Percentiles rank a stretch among this genome's conserved stretches.
These are phyloP conservation scores for Trifolium subterraneum DNA, from an alignment of 306 rosid genomes.

Conservation along the genomic window DNA sequence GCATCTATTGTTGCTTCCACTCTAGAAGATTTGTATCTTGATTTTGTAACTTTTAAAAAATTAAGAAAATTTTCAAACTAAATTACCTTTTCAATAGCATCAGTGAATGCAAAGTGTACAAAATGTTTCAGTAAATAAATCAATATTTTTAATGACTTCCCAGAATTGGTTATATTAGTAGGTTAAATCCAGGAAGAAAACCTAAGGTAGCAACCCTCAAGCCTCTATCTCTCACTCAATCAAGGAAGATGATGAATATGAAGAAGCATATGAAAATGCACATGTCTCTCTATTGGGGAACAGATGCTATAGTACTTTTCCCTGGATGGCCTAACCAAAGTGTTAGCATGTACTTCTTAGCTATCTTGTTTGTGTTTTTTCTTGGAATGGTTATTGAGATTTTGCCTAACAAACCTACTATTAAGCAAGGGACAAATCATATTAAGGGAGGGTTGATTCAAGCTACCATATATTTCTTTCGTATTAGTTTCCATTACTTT, in stretches of 20 bases:
- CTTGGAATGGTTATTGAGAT: constrained; percentile 54
- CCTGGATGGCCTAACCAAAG: constrained; percentile 61
- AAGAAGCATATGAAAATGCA: constrained; percentile 49
- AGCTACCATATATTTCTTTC: constrained; percentile 46
- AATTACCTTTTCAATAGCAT: neutral
- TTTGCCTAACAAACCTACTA: constrained; percentile 35
- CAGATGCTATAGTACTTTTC: constrained; percentile 61
- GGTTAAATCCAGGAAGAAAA: neutral
- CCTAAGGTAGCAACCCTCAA: neutral
- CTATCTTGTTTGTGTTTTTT: constrained; percentile 55
- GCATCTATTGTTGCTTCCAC: neutral
- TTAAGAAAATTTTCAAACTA: neutral
- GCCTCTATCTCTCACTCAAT: neutral
- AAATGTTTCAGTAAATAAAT: neutral
- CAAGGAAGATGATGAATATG: constrained; percentile 34
- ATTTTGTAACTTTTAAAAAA: neutral
- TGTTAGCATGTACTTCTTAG: constrained; percentile 56
- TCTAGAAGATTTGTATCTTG: neutral
- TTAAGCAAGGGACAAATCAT: constrained; percentile 36
- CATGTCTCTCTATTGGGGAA: constrained; percentile 74
- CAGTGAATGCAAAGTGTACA: neutral
- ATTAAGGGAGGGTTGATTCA: constrained; percentile 40
- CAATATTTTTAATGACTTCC: neutral
- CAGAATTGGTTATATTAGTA: neutral
- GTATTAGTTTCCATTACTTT: constrained; percentile 54